Evolutionary conservation across 2,329 filamentous ascomycete species (phyloP).

Genomic region (Neocatenulostroma microsporum): DNA sequence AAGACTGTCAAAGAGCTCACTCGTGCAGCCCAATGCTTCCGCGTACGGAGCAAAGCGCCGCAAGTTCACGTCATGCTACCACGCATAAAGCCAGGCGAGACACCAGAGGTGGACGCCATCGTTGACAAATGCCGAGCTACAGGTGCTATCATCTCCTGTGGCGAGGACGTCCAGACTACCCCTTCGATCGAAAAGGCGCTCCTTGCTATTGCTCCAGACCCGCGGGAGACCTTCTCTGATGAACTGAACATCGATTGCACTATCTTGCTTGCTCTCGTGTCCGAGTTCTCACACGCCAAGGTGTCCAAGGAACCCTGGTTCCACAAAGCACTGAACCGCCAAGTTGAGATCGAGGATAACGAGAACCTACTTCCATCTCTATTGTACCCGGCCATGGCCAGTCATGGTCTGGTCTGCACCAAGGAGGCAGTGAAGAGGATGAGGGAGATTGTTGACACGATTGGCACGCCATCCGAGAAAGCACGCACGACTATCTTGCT

Average conservation of each 20-base stretch:
- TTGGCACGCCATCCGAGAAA: slow-evolving; percentile 56
- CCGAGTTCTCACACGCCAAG: slow-evolving; percentile 60
- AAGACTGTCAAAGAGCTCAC: slow-evolving; percentile 53
- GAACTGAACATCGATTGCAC: slow-evolving; percentile 59
- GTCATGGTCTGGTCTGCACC: slow-evolving; percentile 57
- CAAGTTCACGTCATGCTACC: slow-evolving; percentile 54
- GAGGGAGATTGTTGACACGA: slow-evolving; percentile 56
- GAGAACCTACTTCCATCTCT: slow-evolving; percentile 53
- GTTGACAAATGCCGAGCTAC: slow-evolving; percentile 49
- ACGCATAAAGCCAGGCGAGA: slow-evolving; percentile 45
- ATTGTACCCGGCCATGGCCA: slow-evolving; percentile 55
- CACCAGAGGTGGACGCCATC: slow-evolving; percentile 49
- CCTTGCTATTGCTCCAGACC: slow-evolving; percentile 31
- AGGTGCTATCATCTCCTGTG: slow-evolving; percentile 34
- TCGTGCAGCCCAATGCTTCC: slow-evolving; percentile 48
- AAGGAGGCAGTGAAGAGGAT: slow-evolving; percentile 58
- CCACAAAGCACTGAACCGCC: slow-evolving; percentile 54
- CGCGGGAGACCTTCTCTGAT: slow-evolving; percentile 31
- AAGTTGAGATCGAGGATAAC: slow-evolving; percentile 57
- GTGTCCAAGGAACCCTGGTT: slow-evolving; percentile 44
- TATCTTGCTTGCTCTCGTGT: slow-evolving; percentile 63
- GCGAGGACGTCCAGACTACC: slow-evolving; percentile 19
- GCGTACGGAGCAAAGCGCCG: slow-evolving; percentile 54
- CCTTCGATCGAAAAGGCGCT: slow-evolving; percentile 20
- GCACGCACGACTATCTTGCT: slow-evolving; percentile 53